Conservation (phyloP, 225 moss, liverwort and hornwort species). For the Straminergon stramineum region DNA sequence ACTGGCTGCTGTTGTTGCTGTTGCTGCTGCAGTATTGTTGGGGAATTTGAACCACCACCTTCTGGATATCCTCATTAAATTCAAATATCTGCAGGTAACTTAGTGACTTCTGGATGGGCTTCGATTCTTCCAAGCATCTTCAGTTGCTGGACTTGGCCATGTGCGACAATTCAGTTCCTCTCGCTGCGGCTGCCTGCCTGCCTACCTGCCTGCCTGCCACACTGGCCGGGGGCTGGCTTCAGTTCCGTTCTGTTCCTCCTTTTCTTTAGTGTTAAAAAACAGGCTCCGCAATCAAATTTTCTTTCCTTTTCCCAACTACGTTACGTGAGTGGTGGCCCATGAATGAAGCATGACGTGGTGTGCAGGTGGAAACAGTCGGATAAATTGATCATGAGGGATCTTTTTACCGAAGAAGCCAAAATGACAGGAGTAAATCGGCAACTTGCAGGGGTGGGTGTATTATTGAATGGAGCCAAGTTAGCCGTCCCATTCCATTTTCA, state of each 20-base stretch:
- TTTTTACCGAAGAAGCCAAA: not conserved
- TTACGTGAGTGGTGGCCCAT: not conserved
- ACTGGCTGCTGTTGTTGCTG: not conserved
- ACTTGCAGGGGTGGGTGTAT: not conserved
- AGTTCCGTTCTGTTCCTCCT: not conserved
- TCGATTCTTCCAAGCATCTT: not conserved
- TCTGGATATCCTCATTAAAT: not conserved
- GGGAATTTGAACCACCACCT: not conserved
- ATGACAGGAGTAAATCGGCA: not conserved
- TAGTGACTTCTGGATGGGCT: not conserved
- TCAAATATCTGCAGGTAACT: not conserved
- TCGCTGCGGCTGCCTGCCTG: not conserved
- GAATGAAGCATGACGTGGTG: not conserved
- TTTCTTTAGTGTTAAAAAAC: not conserved
- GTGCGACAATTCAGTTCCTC: not conserved
- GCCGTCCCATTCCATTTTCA: not conserved
- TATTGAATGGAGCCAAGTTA: slow-evolving; percentile 1
- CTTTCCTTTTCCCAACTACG: not conserved
- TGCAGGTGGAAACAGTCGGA: not conserved
- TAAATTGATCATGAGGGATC: not conserved
- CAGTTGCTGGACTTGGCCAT: not conserved
- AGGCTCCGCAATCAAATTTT: not conserved
- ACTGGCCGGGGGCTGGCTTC: not conserved
- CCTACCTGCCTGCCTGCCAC: not conserved
- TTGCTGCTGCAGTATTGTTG: not conserved